phyloP scores from a whole-genome alignment of 805 yeast genomes.

The Ogataea nonfermentans region DNA sequence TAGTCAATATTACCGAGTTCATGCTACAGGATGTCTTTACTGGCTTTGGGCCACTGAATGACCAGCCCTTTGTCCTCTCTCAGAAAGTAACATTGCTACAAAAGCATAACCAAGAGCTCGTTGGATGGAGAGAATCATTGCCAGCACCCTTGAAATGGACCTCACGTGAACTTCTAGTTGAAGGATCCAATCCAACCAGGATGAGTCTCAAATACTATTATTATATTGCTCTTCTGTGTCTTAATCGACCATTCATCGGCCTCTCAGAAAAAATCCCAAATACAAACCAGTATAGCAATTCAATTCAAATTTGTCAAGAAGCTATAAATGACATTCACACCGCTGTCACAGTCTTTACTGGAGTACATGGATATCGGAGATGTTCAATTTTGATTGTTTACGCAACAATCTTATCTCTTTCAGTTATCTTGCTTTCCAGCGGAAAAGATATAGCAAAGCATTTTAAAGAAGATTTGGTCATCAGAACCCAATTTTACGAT shows the following conservation, averaged over 20 bases:
- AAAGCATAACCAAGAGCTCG: constrained; percentile 45
- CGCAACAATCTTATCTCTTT: constrained; percentile 38
- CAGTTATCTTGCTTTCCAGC: constrained; percentile 13
- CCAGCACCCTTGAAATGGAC: constrained; percentile 53
- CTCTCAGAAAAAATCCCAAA: constrained; percentile 18
- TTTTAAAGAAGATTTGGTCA: constrained; percentile 35
- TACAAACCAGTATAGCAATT: neutral
- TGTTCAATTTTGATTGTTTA: constrained; percentile 48
- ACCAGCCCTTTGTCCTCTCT: constrained; percentile 1
- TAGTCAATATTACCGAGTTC: constrained; percentile 44
- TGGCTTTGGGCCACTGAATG: constrained; percentile 6
- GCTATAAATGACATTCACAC: constrained; percentile 43
- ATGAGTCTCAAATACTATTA: constrained; percentile 55
- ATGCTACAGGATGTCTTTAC: constrained; percentile 44
- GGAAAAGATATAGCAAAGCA: constrained; percentile 18
- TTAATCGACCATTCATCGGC: constrained; percentile 59
- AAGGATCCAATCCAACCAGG: constrained; percentile 51
- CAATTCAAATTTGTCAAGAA: constrained; percentile 33
- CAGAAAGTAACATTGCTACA: constrained; percentile 17
- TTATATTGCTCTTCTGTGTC: constrained; percentile 55
- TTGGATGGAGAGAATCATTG: constrained; percentile 47
- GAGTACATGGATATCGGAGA: constrained; percentile 39
- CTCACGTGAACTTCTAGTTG: constrained; percentile 35
- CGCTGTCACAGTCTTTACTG: constrained; percentile 38
- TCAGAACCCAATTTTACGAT: constrained; percentile 33